Conservation (phyloP, 768 basidiomycete species). For the Pulveroboletus sp. region DNA sequence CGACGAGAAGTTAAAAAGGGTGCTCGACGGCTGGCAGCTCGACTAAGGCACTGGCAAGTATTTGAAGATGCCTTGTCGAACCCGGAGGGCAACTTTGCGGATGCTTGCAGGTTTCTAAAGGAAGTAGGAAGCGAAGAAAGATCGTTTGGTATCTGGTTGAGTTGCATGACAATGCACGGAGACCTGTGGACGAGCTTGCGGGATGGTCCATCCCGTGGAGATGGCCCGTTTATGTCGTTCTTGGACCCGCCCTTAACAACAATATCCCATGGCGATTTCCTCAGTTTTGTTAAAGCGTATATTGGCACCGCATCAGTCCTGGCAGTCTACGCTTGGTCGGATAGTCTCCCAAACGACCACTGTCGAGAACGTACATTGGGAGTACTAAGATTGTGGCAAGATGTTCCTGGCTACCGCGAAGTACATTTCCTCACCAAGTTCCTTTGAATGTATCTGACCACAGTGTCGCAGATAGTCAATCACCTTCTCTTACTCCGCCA, state of each 20-base stretch:
- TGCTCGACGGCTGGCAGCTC: constrained; percentile 42
- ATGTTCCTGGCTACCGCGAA: constrained; percentile 65
- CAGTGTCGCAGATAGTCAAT: constrained; percentile 57
- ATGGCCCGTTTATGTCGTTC: constrained; percentile 36
- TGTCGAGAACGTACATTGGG: constrained; percentile 63
- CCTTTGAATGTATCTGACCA: constrained; percentile 4
- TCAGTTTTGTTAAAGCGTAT: constrained; percentile 60
- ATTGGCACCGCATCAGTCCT: constrained; percentile 65
- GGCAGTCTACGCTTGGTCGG: constrained; percentile 75
- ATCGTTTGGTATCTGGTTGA: constrained; percentile 69
- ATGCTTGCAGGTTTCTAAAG: constrained; percentile 48
- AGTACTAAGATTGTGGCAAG: constrained; percentile 41
- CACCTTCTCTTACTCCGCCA: constrained; percentile 68
- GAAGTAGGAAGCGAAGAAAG: constrained; percentile 63
- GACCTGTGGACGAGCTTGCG: constrained; percentile 36
- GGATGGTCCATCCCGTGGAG: constrained; percentile 12
- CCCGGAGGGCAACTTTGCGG: constrained; percentile 42
- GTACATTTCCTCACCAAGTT: constrained; percentile 34
- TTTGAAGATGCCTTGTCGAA: constrained; percentile 62
- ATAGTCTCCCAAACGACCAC: constrained; percentile 60
- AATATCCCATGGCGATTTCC: constrained; percentile 52
- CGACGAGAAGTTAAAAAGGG: constrained; percentile 41
- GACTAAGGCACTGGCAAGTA: constrained; percentile 53
- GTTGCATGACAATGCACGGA: constrained; percentile 57
- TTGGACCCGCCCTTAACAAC: constrained; percentile 28